phyloP scores from a whole-genome alignment of 2,329 filamentous ascomycete genomes.

The Talaromyces amestolkiae region DNA sequence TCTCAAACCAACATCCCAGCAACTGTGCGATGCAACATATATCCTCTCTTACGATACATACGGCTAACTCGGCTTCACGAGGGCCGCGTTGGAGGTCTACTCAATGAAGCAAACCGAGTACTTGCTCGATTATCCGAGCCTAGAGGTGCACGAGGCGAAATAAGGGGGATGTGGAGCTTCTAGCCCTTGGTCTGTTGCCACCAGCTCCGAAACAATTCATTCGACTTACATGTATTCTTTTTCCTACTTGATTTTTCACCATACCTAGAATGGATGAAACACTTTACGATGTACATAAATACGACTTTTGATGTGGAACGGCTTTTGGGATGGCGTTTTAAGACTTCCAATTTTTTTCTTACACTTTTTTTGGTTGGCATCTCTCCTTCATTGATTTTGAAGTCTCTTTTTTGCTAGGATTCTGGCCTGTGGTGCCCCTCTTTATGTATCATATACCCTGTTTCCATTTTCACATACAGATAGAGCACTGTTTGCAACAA shows the following conservation, averaged over 20 bases:
- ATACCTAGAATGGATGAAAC: neutral
- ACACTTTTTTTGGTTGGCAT: constrained; percentile 13
- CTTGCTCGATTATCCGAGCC: constrained; percentile 31
- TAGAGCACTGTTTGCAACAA: neutral
- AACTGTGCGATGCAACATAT: constrained; percentile 25
- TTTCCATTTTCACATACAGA: neutral
- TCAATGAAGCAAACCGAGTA: constrained; percentile 36
- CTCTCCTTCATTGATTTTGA: constrained; percentile 23
- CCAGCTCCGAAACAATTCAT: neutral
- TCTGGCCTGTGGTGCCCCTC: neutral
- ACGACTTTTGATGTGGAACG: constrained; percentile 7
- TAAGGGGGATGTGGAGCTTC: constrained; percentile 29
- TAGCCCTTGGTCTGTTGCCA: constrained; percentile 11
- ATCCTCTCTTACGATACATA: constrained; percentile 32
- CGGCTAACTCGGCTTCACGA: constrained; percentile 27
- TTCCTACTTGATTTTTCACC: constrained; percentile 1
- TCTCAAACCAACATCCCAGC: constrained; percentile 22
- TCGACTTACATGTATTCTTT: neutral
- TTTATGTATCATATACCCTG: constrained; percentile 16
- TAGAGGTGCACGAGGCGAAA: constrained; percentile 18
- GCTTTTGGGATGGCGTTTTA: constrained; percentile 20
- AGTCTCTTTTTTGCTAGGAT: constrained; percentile 19
- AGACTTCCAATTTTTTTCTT: neutral
- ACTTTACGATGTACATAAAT: constrained; percentile 15
- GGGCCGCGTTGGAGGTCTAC: constrained; percentile 31